Evolutionary conservation across 2,329 filamentous ascomycete species (phyloP), one percentile per base, ranked within the genome.

Genomic region (Ophiobolus disseminans): DNA sequence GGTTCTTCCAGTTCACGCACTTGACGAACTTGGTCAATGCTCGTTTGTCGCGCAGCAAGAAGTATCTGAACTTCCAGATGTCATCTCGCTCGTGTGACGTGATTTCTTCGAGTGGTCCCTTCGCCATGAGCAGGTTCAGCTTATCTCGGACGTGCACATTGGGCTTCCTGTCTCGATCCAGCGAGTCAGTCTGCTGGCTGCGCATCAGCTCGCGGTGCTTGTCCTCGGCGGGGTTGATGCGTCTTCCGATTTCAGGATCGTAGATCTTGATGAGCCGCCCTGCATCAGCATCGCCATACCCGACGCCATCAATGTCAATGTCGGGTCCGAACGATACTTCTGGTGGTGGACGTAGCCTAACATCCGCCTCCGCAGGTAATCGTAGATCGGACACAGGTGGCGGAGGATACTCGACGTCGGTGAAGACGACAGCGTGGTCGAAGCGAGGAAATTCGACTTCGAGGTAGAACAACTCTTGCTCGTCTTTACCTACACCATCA

Each of bases 11-110:
- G 59, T 95, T 92, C 30, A 97, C 93, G 0, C 93, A 97, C 73
- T 97, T 99, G 70, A 97, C 91, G 62, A 99, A 96, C 65, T 99
- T 99, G 25, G 93, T 99, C 48, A 97, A 79, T 2, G 93, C 78
- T 45, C 76, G 70, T 61, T 99, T 99, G 70, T 99, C 92, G 48
- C 91, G 83, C 1, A 92, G 94, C 17, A 99, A 76, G 71, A 97
- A 93, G 72, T 97, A 96, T 49, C 94, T 84, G 76, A 97, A 99
- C 64, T 95, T 94, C 95, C 95, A 99, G 16, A 99, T 86, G 41
- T 97, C 81, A 72, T 99, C 94, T 68, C 96, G 95, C 73, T 99
- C 94, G 69, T 97, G 92, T 0, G 91, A 85, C 1, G 86, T 91
- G 19, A 99, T 80, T 38, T 89, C 84, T 55, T 97, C 91, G 0